Evolutionary conservation across 352 stramenopile genomes (phyloP), one percentile per base, ranked within the genome.

Genomic region (Phytophthora hibernalis): DNA sequence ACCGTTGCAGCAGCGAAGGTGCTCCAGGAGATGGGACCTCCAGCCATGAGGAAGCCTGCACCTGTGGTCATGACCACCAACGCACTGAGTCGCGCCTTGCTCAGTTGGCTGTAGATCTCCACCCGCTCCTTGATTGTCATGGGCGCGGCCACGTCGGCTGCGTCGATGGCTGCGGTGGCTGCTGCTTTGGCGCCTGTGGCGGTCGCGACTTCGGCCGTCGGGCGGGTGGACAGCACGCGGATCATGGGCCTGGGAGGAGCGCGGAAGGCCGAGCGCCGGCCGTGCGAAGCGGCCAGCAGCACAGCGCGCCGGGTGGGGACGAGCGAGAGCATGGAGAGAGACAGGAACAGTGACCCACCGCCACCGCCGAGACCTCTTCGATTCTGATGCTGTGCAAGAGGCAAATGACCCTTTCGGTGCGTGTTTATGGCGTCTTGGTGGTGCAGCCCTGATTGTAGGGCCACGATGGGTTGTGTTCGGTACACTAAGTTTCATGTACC

Each of bases 51-150:
- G 80, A 99, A 99, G 9, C 97, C 98, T 18, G 95, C 91, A 18
- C 93, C 83, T 0, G 97, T 98, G 10, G 98, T 99, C 65, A 98
- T 84, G 9, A 99, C 97, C 16, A 99, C 98, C 24, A 99, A 74
- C 52, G 90, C 87, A 66, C 91, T 98, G 24, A 99, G 82, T 33
- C 90, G 89, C 48, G 91, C 86, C 85, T 99, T 99, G 49, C 92
- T 93, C 35, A 99, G 78, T 65, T 99, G 77, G n/a, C 73, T 81
- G 83, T 96, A 97, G 50, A 97, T 83, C 33, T 64, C 57, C 35
- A 91, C 24, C 33, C 81, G 82, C 24, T 94, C 77, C 58, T 89
- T 86, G 42, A 93, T 70, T 40, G 85, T 69, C 16, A 92, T 44
- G 40, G 37, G 2, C 5, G 26, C 9, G 26, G 26, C 64, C 33